phyloP scores from a whole-genome alignment of 805 yeast species.

The Kregervanrija pseudodelftensis region DNA sequence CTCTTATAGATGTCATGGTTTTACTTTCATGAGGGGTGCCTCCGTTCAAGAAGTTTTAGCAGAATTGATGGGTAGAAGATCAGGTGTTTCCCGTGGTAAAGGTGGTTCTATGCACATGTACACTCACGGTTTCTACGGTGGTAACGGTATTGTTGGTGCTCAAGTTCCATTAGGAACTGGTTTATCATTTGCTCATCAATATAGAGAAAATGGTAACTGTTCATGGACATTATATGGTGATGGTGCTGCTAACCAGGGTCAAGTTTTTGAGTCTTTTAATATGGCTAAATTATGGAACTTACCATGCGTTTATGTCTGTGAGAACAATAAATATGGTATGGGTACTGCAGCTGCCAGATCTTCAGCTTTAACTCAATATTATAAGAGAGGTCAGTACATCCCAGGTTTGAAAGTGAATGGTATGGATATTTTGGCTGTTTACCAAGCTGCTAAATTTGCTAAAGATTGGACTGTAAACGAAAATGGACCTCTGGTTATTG shows the following conservation, averaged over 20 bases:
- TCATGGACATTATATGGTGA: conserved; percentile 93
- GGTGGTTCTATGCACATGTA: conserved; percentile 99
- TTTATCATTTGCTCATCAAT: conserved; percentile 96
- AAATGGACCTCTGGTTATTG: conserved; percentile 93
- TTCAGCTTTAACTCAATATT: conserved; percentile 92
- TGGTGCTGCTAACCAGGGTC: conserved; percentile 99
- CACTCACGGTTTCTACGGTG: conserved; percentile 93
- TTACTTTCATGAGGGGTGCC: conserved; percentile 94
- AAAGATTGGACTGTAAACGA: conserved; percentile 92
- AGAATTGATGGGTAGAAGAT: conserved; percentile 93
- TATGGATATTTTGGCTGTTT: conserved; percentile 94
- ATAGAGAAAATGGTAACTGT: conserved; percentile 70
- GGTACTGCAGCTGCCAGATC: conserved; percentile 98
- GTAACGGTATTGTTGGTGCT: conserved; percentile 99
- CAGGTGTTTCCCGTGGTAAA: conserved; percentile 94
- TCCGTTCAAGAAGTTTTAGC: conserved; percentile 85
- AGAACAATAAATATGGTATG: conserved; percentile 99
- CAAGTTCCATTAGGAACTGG: conserved; percentile 99
- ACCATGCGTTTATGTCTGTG: conserved; percentile 93
- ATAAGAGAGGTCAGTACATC: conserved; percentile 98
- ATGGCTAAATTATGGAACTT: conserved; percentile 99
- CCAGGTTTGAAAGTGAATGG: conserved; percentile 98
- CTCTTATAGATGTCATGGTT: conserved; percentile 98
- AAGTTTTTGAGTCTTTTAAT: conserved; percentile 94
- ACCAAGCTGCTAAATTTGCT: conserved; percentile 94